Percentiles rank a stretch among this genome's conserved stretches.
phyloP scores from a whole-genome alignment of 768 basidiomycete genomes.

The Boletus vinaceobasis region DNA sequence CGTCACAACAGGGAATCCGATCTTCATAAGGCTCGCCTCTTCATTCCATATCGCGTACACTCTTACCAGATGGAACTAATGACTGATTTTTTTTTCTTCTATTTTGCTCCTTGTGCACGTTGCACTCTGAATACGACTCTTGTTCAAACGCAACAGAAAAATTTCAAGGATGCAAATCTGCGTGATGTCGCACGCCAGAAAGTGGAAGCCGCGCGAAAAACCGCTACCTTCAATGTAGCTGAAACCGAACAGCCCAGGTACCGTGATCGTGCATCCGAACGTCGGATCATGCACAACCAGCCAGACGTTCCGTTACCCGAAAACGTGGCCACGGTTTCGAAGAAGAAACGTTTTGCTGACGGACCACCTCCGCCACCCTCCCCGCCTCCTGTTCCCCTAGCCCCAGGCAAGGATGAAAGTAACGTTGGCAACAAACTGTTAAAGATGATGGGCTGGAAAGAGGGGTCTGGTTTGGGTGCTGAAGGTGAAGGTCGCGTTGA shows the following conservation, averaged over 20 bases:
- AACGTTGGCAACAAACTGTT: constrained; percentile 92
- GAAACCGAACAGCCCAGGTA: constrained; percentile 71
- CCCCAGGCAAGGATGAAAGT: constrained; percentile 73
- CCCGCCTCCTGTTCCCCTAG: constrained; percentile 59
- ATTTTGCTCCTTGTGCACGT: background rate
- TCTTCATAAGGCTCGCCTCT: constrained; percentile 81
- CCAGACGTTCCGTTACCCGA: constrained; percentile 75
- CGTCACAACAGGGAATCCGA: constrained; percentile 93
- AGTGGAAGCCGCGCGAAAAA: constrained; percentile 43
- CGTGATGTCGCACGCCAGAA: constrained; percentile 76
- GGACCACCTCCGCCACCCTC: constrained; percentile 59
- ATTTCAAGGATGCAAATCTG: constrained; percentile 68
- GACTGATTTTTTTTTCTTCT: constrained; percentile 22
- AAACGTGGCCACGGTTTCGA: constrained; percentile 34
- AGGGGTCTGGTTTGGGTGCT: constrained; percentile 82
- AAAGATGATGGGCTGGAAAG: constrained; percentile 98
- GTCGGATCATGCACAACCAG: constrained; percentile 87
- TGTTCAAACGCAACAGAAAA: constrained; percentile 57
- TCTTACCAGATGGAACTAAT: constrained; percentile 29
- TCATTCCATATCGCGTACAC: constrained; percentile 33
- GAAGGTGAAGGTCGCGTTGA: constrained; percentile 83
- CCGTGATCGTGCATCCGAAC: constrained; percentile 91
- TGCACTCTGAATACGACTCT: background rate
- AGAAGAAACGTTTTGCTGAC: constrained; percentile 47
- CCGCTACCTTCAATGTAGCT: constrained; percentile 21